Evolutionary conservation across 2,329 filamentous ascomycete genomes (phyloP).

Genomic region (Nakataea oryzae): DNA sequence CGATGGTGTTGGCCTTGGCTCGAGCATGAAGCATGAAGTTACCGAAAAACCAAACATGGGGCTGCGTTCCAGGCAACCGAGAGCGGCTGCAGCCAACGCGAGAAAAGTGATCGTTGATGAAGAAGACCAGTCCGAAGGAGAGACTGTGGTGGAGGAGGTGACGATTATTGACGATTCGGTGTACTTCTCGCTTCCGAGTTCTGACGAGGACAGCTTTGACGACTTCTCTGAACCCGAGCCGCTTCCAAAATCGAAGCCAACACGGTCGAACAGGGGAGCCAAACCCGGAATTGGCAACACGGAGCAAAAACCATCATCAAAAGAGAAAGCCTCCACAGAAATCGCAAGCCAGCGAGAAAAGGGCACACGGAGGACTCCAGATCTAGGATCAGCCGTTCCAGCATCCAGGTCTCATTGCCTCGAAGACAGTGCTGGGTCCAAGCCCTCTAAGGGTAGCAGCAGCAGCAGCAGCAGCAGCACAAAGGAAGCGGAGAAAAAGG

Average conservation of each 20-base stretch:
- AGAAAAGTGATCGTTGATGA: slow-evolving; percentile 33
- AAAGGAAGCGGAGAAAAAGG: background rate
- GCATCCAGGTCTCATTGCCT: background rate
- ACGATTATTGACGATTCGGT: slow-evolving; percentile 8
- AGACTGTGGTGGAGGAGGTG: slow-evolving; percentile 24
- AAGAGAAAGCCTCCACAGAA: background rate
- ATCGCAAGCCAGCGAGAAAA: background rate
- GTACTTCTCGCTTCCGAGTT: slow-evolving; percentile 5
- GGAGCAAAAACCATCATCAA: background rate
- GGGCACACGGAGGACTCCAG: background rate
- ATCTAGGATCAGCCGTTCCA: background rate
- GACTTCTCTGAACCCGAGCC: slow-evolving; percentile 7
- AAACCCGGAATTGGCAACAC: background rate
- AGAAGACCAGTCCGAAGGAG: slow-evolving; percentile 74
- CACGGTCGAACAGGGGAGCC: background rate
- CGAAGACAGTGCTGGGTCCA: background rate
- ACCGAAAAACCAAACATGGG: slow-evolving; percentile 7
- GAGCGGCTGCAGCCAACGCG: background rate
- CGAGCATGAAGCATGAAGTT: background rate
- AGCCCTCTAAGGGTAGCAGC: background rate
- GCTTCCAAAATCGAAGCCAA: background rate
- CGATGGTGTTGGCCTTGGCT: background rate
- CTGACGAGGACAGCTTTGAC: slow-evolving; percentile 8
- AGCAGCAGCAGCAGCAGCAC: no score
- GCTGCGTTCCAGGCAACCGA: slow-evolving; percentile 9